Evolutionary conservation across 2,329 filamentous ascomycete genomes (phyloP).

Genomic region (Alternaria triticimaculans): DNA sequence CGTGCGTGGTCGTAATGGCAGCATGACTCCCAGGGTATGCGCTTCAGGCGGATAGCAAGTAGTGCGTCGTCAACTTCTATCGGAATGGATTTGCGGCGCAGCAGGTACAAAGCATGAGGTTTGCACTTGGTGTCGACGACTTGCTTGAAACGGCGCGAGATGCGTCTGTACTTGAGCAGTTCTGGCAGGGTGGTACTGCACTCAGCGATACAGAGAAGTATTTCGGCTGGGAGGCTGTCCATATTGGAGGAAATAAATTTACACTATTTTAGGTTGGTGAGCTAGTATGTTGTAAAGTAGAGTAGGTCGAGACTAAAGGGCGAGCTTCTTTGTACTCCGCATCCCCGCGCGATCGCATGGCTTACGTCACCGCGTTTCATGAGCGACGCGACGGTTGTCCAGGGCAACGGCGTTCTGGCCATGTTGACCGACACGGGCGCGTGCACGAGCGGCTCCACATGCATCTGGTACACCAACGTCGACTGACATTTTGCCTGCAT

Average conservation of each 20-base stretch:
- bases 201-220: background rate
- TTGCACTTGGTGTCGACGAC: background rate
- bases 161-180: background rate
- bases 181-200: background rate
- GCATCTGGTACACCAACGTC: slow-evolving; percentile 10
- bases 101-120: background rate
- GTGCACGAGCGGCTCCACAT: slow-evolving; percentile 10
- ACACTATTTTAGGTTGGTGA: background rate
- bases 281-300: background rate
- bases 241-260: background rate
- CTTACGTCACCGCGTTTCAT: background rate
- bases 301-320: background rate
- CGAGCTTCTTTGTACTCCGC: background rate
- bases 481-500: slow-evolving; percentile 6
- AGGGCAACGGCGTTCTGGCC: slow-evolving; percentile 17
- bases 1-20: background rate
- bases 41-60: background rate
- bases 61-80: background rate
- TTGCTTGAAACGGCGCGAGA: background rate
- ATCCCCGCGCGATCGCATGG: slow-evolving; percentile 1
- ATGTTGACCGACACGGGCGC: slow-evolving; percentile 21
- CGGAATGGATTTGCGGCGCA: background rate
- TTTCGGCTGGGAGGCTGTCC: background rate
- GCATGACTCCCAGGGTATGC: background rate
- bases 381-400: slow-evolving; percentile 15